A percentile compares a stretch with the other conserved stretches of the same genome.
Conservation (phyloP, 257 asterid genomes). For the Solanum appendiculatum region DNA sequence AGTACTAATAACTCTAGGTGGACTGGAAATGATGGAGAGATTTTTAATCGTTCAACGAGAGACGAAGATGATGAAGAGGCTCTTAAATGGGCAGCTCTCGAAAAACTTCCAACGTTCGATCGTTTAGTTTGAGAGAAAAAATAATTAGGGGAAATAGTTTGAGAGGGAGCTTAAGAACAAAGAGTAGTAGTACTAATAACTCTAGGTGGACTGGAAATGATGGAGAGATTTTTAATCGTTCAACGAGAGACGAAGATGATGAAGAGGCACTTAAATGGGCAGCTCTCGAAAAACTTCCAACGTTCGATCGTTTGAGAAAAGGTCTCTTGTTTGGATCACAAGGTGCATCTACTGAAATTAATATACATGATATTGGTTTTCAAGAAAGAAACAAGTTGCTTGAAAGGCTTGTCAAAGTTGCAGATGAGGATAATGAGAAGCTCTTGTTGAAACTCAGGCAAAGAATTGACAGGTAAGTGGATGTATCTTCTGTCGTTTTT, state of each 20-base stretch:
- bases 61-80: neutral
- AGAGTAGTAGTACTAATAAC: neutral
- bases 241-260: neutral
- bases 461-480: conserved; percentile 40
- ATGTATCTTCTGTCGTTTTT: neutral
- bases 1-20: neutral
- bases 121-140: neutral
- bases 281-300: neutral
- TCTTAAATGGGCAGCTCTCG: neutral
- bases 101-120: neutral
- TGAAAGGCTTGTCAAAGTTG: conserved; percentile 42
- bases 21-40: neutral
- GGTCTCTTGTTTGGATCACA: neutral
- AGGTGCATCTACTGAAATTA: neutral
- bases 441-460: conserved; percentile 44
- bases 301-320: neutral
- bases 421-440: conserved; percentile 63
- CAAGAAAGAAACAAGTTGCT: conserved; percentile 33
- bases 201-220: neutral
- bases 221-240: neutral
- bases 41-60: neutral
- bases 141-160: neutral
- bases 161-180: neutral
- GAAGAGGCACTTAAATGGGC: neutral
- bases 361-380: neutral